Evolutionary conservation across 495 filamentous ascomycete species (phyloP).

Genomic region (Penicillium angulare): DNA sequence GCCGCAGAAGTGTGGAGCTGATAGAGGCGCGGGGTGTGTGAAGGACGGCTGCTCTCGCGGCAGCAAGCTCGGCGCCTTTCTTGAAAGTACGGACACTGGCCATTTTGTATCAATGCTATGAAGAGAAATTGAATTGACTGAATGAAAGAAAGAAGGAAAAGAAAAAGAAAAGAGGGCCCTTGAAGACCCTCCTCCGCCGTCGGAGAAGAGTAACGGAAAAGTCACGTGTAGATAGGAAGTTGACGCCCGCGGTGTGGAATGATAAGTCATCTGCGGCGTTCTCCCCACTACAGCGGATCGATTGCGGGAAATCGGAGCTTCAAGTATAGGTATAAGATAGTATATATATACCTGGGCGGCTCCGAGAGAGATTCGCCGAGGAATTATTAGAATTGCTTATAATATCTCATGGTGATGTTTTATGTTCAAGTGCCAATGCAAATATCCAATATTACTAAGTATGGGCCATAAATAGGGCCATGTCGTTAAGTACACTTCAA

Average conservation of each 20-base stretch:
- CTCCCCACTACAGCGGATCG: too few relatives aligned
- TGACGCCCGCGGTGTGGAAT: neutral
- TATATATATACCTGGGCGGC: too few relatives aligned
- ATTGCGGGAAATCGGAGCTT: too few relatives aligned
- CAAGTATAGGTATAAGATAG: too few relatives aligned
- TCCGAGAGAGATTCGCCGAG: too few relatives aligned
- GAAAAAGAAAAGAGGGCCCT: slow-evolving; percentile 11
- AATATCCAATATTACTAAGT: too few relatives aligned
- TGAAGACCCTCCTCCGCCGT: slow-evolving; percentile 17
- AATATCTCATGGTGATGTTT: too few relatives aligned
- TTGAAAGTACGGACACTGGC: slow-evolving; percentile 33
- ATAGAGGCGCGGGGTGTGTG: slow-evolving; percentile 35
- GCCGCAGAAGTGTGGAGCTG: slow-evolving; percentile 35
- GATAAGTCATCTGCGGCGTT: too few relatives aligned
- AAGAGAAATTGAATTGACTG: slow-evolving; percentile 19
- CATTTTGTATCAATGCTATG: slow-evolving; percentile 29
- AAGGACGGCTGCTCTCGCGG: slow-evolving; percentile 26
- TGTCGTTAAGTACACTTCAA: too few relatives aligned
- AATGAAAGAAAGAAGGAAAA: slow-evolving; percentile 15
- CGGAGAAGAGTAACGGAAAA: slow-evolving; percentile 39
- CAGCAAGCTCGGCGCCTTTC: slow-evolving; percentile 34
- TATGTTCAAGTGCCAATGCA: too few relatives aligned
- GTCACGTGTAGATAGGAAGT: slow-evolving; percentile 42
- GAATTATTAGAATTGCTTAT: too few relatives aligned
- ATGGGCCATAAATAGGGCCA: too few relatives aligned